Evolutionary conservation across 306 rosid genomes (phyloP).

Genomic region (Prunus salicina): DNA sequence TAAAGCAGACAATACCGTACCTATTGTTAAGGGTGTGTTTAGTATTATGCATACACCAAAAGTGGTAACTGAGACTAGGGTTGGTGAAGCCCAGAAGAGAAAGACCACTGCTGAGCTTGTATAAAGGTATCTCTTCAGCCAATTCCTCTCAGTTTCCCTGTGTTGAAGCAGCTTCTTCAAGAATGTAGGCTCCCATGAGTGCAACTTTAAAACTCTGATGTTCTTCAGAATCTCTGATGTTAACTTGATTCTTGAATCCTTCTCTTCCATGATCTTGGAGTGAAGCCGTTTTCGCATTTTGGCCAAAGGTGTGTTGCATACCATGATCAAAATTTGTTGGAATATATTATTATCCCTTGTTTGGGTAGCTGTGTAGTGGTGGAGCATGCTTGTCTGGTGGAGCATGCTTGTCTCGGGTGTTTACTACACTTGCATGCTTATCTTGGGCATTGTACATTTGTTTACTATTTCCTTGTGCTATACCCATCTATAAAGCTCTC

Average conservation of each 20-base stretch:
- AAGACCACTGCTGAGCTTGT: slow-evolving; percentile 27
- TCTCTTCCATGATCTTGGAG: slow-evolving; percentile 49
- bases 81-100: slow-evolving; percentile 49
- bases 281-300: slow-evolving; percentile 43
- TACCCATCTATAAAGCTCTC: too few relatives aligned
- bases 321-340: slow-evolving; percentile 29
- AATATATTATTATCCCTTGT: too few relatives aligned
- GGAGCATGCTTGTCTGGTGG: too few relatives aligned
- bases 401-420: too few relatives aligned
- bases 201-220: slow-evolving; percentile 64
- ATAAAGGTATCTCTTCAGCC: slow-evolving; percentile 43
- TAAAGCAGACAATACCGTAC: slow-evolving; percentile 61
- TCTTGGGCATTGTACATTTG: too few relatives aligned
- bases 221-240: slow-evolving; percentile 59
- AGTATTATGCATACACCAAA: slow-evolving; percentile 43
- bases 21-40: slow-evolving; percentile 52
- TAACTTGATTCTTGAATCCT: slow-evolving; percentile 52
- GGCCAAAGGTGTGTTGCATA: slow-evolving; percentile 51
- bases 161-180: slow-evolving; percentile 40
- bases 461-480: too few relatives aligned
- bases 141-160: slow-evolving; percentile 39
- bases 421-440: too few relatives aligned
- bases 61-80: slow-evolving; percentile 9
- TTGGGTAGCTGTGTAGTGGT: too few relatives aligned
- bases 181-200: slow-evolving; percentile 73